phyloP scores from a whole-genome alignment of 2,329 filamentous ascomycete species.

The Anthostomella pinea region DNA sequence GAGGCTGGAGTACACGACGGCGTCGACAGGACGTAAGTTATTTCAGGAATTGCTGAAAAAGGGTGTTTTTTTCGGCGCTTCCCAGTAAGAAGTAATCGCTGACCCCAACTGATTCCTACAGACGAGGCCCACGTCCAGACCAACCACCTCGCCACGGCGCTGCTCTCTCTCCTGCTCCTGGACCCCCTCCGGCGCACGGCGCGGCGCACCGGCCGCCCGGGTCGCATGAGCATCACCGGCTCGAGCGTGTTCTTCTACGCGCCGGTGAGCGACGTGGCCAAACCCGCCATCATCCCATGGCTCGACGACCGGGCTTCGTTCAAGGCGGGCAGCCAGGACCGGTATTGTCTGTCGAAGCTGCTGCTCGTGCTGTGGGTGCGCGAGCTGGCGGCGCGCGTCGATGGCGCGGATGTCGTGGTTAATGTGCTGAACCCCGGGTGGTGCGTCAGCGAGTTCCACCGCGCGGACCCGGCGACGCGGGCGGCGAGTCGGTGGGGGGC shows the following conservation, averaged over 20 bases:
- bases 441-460: slow-evolving; percentile 14
- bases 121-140: slow-evolving; percentile 11
- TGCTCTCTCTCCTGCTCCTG: slow-evolving; percentile 15
- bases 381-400: slow-evolving; percentile 10
- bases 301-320: slow-evolving; percentile 12
- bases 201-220: slow-evolving; percentile 2
- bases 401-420: slow-evolving; percentile 3
- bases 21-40: too few relatives aligned
- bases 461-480: slow-evolving; percentile 4
- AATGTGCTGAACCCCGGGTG: slow-evolving; percentile 15
- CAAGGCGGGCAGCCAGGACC: slow-evolving; percentile 2
- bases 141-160: slow-evolving; percentile 17
- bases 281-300: slow-evolving; percentile 4
- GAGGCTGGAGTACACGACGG: slow-evolving; percentile 1
- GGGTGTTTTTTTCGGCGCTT: too few relatives aligned
- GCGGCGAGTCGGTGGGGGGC: slow-evolving; percentile 2
- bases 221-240: slow-evolving; percentile 11
- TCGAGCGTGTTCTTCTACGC: slow-evolving; percentile 14
- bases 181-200: slow-evolving; percentile 6
- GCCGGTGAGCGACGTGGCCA: slow-evolving; percentile 5
- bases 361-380: slow-evolving; percentile 18
- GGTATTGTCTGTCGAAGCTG: slow-evolving; percentile 14
- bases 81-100: too few relatives aligned
- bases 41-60: too few relatives aligned
- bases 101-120: too few relatives aligned